Percentiles rank a stretch among this genome's conserved stretches.
phyloP scores from a whole-genome alignment of 768 basidiomycete genomes.

The Hydnomerulius pinastri region DNA sequence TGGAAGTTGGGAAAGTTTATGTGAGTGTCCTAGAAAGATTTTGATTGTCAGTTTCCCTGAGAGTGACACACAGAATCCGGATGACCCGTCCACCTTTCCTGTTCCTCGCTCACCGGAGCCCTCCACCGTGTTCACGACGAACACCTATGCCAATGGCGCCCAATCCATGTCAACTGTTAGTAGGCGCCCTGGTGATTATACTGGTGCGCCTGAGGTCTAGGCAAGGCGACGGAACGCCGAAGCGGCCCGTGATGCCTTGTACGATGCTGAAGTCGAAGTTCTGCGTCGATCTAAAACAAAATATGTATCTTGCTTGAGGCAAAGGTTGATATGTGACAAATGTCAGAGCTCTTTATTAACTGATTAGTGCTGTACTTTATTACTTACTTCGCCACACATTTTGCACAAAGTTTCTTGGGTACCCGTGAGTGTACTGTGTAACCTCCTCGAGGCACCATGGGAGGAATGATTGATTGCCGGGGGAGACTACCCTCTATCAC shows the following conservation, averaged over 20 bases:
- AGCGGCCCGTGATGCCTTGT: too few species aligned
- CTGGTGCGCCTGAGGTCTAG: constrained; percentile 9
- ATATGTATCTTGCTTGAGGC: too few species aligned
- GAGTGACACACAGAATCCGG: constrained; percentile 4
- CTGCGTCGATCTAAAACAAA: too few species aligned
- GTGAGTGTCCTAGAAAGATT: neutral
- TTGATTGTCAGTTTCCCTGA: neutral
- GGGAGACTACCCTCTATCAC: too few species aligned
- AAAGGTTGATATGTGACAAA: too few species aligned
- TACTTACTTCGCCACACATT: too few species aligned
- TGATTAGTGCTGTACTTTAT: too few species aligned
- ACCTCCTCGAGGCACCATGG: too few species aligned
- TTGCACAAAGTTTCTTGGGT: too few species aligned
- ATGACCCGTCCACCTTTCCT: constrained; percentile 8
- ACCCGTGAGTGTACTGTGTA: too few species aligned
- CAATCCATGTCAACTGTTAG: neutral
- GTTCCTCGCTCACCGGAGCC: neutral
- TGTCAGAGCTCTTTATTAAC: too few species aligned
- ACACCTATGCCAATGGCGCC: neutral
- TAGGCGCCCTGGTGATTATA: constrained; percentile 1
- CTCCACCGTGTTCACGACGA: neutral
- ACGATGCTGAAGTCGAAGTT: neutral
- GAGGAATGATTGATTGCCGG: too few species aligned
- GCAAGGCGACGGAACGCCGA: neutral
- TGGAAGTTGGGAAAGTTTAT: neutral